These are phyloP conservation scores for Conoideocrella luteorostrata DNA, from an alignment of 2,329 filamentous ascomycete species.

Conservation along the genomic window DNA sequence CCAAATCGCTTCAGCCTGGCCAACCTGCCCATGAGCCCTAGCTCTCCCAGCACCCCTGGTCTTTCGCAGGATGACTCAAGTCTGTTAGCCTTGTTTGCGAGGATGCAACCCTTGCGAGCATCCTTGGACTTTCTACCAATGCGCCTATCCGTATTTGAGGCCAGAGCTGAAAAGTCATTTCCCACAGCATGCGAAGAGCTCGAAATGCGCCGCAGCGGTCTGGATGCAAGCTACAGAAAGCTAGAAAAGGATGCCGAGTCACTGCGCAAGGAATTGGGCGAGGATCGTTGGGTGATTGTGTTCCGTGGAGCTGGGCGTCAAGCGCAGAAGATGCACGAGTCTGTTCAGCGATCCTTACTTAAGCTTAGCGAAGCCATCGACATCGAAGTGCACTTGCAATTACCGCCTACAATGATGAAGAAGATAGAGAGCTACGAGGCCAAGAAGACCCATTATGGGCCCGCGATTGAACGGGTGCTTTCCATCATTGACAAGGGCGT, in stretches of 20 bases:
- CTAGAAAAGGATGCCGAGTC: slow-evolving; percentile 87
- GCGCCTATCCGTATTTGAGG: slow-evolving; percentile 80
- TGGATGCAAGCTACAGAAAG: slow-evolving; percentile 83
- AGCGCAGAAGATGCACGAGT: slow-evolving; percentile 95
- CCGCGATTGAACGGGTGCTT: slow-evolving; percentile 84
- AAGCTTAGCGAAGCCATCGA: slow-evolving; percentile 80
- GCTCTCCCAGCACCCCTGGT: slow-evolving; percentile 48
- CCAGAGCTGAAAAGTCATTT: slow-evolving; percentile 70
- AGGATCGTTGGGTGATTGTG: slow-evolving; percentile 93
- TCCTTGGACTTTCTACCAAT: slow-evolving; percentile 95
- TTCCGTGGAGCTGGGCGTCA: slow-evolving; percentile 89
- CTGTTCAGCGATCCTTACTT: slow-evolving; percentile 76
- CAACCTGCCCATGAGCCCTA: slow-evolving; percentile 56
- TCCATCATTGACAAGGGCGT: slow-evolving; percentile 95
- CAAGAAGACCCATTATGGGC: slow-evolving; percentile 90
- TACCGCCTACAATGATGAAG: slow-evolving; percentile 63
- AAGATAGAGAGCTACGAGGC: slow-evolving; percentile 91
- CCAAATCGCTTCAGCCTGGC: slow-evolving; percentile 65
- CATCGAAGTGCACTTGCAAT: slow-evolving; percentile 64
- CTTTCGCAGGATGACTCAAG: slow-evolving; percentile 76
- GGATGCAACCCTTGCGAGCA: slow-evolving; percentile 89
- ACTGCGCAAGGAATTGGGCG: slow-evolving; percentile 80
- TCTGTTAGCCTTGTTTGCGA: slow-evolving; percentile 81
- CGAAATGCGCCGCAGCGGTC: slow-evolving; percentile 62
- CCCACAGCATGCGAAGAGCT: slow-evolving; percentile 89